Percentiles rank a stretch among this genome's conserved stretches.
phyloP scores from a whole-genome alignment of 306 rosid species.

The Datisca glomerata region DNA sequence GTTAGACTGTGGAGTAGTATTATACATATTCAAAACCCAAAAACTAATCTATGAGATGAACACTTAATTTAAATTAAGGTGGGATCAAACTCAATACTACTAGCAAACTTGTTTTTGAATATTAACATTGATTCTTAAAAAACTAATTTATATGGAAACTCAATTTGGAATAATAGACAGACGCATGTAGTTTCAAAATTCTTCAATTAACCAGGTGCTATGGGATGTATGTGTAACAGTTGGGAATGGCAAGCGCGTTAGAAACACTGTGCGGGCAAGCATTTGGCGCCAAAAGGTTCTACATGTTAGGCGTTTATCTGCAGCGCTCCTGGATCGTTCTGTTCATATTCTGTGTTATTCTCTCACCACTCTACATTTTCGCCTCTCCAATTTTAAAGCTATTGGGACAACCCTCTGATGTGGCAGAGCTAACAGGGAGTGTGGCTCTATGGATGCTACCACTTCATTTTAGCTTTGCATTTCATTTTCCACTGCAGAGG shows the following conservation, averaged over 20 bases:
- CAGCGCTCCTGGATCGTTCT: conserved; percentile 9
- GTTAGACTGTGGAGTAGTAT: too few species aligned
- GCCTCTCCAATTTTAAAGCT: conserved; percentile 11
- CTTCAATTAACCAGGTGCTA: too few species aligned
- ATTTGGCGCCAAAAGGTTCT: conserved; percentile 3
- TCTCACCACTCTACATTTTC: conserved; percentile 4
- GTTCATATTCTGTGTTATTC: background rate
- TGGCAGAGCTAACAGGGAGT: conserved; percentile 10
- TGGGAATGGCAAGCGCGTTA: conserved; percentile 15
- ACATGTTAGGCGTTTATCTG: conserved; percentile 8
- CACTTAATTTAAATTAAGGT: too few species aligned
- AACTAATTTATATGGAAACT: too few species aligned
- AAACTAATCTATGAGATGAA: too few species aligned
- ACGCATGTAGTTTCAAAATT: too few species aligned
- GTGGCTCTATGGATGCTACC: conserved; percentile 2
- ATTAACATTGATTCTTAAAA: too few species aligned
- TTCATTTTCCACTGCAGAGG: conserved; percentile 4
- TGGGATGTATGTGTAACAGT: too few species aligned
- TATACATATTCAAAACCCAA: too few species aligned
- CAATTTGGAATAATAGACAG: too few species aligned
- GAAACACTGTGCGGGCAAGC: conserved; percentile 16
- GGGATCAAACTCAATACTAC: too few species aligned
- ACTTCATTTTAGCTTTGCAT: background rate
- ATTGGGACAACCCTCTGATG: conserved; percentile 5
- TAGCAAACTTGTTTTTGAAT: too few species aligned